These are phyloP conservation scores for Allantophomopsis lycopodina DNA, from an alignment of 2,329 filamentous ascomycete species.

Conservation along the genomic window DNA sequence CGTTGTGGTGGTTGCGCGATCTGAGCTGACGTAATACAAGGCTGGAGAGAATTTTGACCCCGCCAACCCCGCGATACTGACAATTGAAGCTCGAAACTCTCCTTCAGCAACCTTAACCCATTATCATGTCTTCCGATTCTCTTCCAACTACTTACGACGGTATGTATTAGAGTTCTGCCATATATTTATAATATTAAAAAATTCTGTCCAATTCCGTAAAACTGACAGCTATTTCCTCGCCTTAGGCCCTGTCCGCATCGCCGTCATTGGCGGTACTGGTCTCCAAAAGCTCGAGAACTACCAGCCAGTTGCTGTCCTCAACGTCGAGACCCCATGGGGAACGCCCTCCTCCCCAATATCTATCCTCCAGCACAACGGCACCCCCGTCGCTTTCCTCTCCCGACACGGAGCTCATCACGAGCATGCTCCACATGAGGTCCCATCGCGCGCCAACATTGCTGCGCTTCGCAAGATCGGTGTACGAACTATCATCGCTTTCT, in stretches of 20 bases:
- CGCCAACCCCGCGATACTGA: too few relatives aligned
- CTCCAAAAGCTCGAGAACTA: slow-evolving; percentile 80
- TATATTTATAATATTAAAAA: too few relatives aligned
- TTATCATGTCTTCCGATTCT: too few relatives aligned
- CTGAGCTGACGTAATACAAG: too few relatives aligned
- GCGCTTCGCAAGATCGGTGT: slow-evolving; percentile 86
- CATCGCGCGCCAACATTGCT: slow-evolving; percentile 90
- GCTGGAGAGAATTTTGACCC: too few relatives aligned
- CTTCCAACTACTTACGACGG: too few relatives aligned
- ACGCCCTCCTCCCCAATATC: slow-evolving; percentile 60
- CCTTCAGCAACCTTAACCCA: too few relatives aligned
- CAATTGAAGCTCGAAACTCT: too few relatives aligned
- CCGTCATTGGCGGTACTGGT: slow-evolving; percentile 86
- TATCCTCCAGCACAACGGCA: slow-evolving; percentile 76
- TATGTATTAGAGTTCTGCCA: too few relatives aligned
- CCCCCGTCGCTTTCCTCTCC: slow-evolving; percentile 81
- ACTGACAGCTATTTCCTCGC: neutral
- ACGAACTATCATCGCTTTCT: slow-evolving; percentile 84
- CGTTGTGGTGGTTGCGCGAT: too few relatives aligned
- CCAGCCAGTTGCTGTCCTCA: slow-evolving; percentile 67
- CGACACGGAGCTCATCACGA: slow-evolving; percentile 86
- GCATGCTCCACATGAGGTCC: slow-evolving; percentile 88
- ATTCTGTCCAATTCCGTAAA: too few relatives aligned
- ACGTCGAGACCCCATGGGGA: slow-evolving; percentile 79
- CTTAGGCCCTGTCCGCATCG: slow-evolving; percentile 62